Percentiles rank a stretch among this genome's conserved stretches.
Conservation (phyloP, 1,284 basidiomycete genomes). For the Pisolithus thermaeus region DNA sequence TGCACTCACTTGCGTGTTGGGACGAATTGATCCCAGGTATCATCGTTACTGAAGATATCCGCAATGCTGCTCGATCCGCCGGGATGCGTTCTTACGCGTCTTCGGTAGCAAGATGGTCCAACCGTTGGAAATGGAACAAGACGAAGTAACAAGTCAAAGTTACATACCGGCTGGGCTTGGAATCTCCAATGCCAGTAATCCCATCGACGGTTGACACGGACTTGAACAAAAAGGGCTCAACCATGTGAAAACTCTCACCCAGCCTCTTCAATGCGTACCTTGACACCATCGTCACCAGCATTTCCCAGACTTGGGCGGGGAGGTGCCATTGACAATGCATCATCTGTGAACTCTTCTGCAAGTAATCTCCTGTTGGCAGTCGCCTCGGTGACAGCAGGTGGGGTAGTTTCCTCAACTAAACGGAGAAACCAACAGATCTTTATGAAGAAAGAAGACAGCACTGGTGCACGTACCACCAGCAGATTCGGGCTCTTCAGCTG, state of each 20-base stretch:
- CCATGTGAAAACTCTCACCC: too few species aligned
- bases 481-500: slow-evolving; percentile 11
- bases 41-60: slow-evolving; percentile 43
- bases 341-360: slow-evolving; percentile 23
- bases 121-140: not conserved
- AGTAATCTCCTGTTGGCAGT: slow-evolving; percentile 10
- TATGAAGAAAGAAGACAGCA: not conserved
- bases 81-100: slow-evolving; percentile 48
- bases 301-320: not conserved
- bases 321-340: slow-evolving; percentile 26
- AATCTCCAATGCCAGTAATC: slow-evolving; percentile 15
- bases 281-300: not conserved
- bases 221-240: not conserved
- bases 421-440: not conserved
- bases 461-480: slow-evolving; percentile 7
- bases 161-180: slow-evolving; percentile 45
- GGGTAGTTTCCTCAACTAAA: slow-evolving; percentile 2
- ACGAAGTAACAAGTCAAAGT: not conserved
- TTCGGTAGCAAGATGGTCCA: slow-evolving; percentile 14
- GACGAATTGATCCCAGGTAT: slow-evolving; percentile 42
- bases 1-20: slow-evolving; percentile 54
- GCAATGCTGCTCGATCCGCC: slow-evolving; percentile 45
- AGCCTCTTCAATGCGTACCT: slow-evolving; percentile 1
- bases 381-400: not conserved
- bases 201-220: slow-evolving; percentile 1